Evolutionary conservation across 129 eudicot genomes (phyloP).

Genomic region (Heracleum sosnowskyi): DNA sequence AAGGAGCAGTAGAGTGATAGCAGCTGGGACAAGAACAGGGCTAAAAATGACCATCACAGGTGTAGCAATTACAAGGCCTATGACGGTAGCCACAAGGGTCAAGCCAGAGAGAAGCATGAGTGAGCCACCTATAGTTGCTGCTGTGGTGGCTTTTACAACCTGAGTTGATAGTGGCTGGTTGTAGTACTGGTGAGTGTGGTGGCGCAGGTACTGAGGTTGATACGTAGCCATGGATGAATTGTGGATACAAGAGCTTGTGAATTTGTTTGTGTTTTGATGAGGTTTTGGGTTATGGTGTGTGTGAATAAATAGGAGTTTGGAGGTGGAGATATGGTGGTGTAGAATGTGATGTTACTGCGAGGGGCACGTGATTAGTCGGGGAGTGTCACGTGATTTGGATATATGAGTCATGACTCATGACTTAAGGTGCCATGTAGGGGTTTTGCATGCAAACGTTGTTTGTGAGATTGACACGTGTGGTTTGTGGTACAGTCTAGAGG

Average conservation of each 20-base stretch:
- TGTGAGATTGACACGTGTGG: not conserved
- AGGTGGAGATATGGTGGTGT: not conserved
- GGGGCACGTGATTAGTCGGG: not conserved
- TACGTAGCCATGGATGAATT: slow-evolving; percentile 18
- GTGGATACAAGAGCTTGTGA: not conserved
- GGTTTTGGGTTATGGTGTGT: not conserved
- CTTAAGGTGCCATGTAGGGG: not conserved
- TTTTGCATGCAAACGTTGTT: slow-evolving; percentile 5
- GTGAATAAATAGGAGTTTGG: not conserved
- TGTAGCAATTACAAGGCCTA: slow-evolving; percentile 43
- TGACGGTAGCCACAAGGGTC: slow-evolving; percentile 46
- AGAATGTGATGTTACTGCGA: not conserved
- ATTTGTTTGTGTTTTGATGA: not conserved
- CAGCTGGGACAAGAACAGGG: slow-evolving; percentile 59
- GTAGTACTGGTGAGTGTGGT: not conserved
- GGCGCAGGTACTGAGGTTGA: not conserved
- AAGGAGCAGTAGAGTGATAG: slow-evolving; percentile 26
- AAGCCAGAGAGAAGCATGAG: slow-evolving; percentile 55
- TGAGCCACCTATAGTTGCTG: slow-evolving; percentile 51
- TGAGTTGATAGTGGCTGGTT: slow-evolving; percentile 17
- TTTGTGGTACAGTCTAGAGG: not conserved
- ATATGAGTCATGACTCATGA: not conserved
- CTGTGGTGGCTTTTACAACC: slow-evolving; percentile 54
- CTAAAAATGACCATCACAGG: slow-evolving; percentile 57
- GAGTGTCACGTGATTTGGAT: not conserved